Conservation (phyloP, 345 rosid species). For the Syzygium aromaticum region DNA sequence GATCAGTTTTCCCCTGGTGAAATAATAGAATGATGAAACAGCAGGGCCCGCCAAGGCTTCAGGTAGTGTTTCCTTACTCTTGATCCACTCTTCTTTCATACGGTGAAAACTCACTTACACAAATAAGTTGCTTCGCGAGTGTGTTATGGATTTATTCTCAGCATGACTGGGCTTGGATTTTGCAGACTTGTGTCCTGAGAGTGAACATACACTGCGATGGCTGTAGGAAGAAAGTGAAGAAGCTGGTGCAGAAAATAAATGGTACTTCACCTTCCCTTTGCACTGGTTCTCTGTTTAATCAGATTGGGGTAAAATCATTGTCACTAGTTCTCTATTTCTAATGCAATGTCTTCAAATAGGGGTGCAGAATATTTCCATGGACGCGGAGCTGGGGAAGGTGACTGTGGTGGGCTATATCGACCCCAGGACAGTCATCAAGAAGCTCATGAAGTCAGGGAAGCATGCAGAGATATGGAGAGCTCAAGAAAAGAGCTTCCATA, state of each 20-base stretch:
- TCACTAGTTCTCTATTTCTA: not conserved
- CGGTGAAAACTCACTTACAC: not conserved
- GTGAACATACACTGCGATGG: constrained; percentile 97
- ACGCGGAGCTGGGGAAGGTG: constrained; percentile 82
- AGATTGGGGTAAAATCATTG: not conserved
- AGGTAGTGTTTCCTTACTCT: not conserved
- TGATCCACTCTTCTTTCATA: not conserved
- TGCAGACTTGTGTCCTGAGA: constrained; percentile 79
- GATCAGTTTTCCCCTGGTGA: not conserved
- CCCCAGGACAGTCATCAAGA: constrained; percentile 56
- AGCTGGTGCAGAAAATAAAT: constrained; percentile 62
- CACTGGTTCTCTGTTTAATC: not conserved
- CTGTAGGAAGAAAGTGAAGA: constrained; percentile 77
- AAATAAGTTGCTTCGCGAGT: not conserved
- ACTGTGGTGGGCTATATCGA: constrained; percentile 81
- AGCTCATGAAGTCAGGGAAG: constrained; percentile 82
- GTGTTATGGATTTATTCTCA: not conserved
- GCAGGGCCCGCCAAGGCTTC: not conserved
- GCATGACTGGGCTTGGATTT: constrained; percentile 3
- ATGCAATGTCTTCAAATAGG: constrained; percentile 25
- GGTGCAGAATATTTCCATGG: constrained; percentile 49
- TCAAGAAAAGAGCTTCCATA: constrained; percentile 36
- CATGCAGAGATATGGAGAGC: constrained; percentile 75
- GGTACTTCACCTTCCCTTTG: constrained; percentile 26
- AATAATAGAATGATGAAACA: not conserved